Evolutionary conservation across 805 yeast genomes (phyloP).

Genomic region (Hagleromyces aurorensis): DNA sequence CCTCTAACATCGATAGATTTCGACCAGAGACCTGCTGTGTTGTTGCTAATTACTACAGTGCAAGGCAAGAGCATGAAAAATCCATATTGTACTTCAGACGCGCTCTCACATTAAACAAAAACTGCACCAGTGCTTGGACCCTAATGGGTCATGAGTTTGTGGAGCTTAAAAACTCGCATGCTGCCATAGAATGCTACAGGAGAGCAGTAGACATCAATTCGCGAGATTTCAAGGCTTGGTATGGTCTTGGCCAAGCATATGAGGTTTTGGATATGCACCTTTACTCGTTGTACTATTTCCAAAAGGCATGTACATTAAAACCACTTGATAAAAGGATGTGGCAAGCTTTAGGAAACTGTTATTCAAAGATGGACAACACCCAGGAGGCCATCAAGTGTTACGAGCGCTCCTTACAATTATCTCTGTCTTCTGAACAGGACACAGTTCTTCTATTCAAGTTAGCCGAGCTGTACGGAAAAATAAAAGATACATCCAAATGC

Average conservation of each 20-base stretch:
- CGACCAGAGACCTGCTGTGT: conserved; percentile 94
- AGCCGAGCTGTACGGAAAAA: conserved; percentile 56
- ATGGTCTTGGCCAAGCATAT: conserved; percentile 96
- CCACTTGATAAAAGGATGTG: conserved; percentile 92
- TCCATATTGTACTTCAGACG: conserved; percentile 89
- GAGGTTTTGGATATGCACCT: conserved; percentile 93
- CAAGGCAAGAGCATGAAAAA: conserved; percentile 88
- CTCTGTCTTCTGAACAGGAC: conserved; percentile 46
- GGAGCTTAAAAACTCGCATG: conserved; percentile 91
- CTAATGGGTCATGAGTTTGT: conserved; percentile 98
- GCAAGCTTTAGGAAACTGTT: conserved; percentile 90
- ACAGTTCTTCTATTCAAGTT: conserved; percentile 49
- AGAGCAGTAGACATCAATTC: conserved; percentile 86
- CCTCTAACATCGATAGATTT: conserved; percentile 73
- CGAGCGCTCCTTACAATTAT: conserved; percentile 59
- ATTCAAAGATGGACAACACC: conserved; percentile 63
- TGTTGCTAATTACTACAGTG: conserved; percentile 85
- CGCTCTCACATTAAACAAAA: conserved; percentile 73
- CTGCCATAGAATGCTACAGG: conserved; percentile 92
- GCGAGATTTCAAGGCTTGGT: conserved; percentile 95
- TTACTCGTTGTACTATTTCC: conserved; percentile 87
- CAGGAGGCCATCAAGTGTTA: conserved; percentile 75
- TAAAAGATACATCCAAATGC: conserved; percentile 47
- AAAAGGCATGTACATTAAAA: conserved; percentile 78
- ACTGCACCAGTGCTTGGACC: conserved; percentile 91